Base-by-base conservation (phyloP, 169 alveolate species). In the Cryptosporidium xiaoi region DNA sequence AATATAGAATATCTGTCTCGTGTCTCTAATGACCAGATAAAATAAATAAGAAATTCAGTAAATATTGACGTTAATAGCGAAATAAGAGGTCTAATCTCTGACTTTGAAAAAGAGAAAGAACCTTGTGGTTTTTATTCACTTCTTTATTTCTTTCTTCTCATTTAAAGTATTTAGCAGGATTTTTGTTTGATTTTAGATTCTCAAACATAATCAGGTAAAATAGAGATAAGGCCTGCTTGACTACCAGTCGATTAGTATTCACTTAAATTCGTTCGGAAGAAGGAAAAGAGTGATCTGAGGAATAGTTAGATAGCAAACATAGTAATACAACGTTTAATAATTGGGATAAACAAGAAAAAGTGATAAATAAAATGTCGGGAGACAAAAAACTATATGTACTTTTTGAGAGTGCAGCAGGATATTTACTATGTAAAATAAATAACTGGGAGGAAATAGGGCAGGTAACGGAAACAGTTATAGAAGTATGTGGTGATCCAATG, bases 351-450 rank as follows among this genome's bases (percentile, higher is more conserved):
- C 40, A 34, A 18, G 34, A 40, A 36, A 13, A 0, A 8, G 48
- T 18, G 40, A 24, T 24, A 24, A 24, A 24, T 24, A 40, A 40
- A 50, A 67, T 67, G 82, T 67, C 82, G 31, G 84, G 68, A 51
- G 36, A 71, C 44, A 71, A 51, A 36, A 71, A 71, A 44, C 68
- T 71, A 29, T 71, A 71, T 24, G 84, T 71, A 8, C 91, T 97
- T 58, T 96, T 93, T 91, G 99, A 97, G 82, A 94, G 97, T 64
- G 97, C 99, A 48, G 95, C 98, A 18, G 99, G 99, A 34, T 97
- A 97, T 82, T 95, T 97, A 51, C 94, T 97, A 46, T 95, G 95
- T 90, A 94, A 92, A 82, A 93, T 95, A 20, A 94, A 95, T 77
- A 95, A 96, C 29, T 94, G 95, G 93, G 99, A 97, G 50, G 98